Conservation (phyloP, 2,329 filamentous ascomycete species). For the Fusarium piperis region DNA sequence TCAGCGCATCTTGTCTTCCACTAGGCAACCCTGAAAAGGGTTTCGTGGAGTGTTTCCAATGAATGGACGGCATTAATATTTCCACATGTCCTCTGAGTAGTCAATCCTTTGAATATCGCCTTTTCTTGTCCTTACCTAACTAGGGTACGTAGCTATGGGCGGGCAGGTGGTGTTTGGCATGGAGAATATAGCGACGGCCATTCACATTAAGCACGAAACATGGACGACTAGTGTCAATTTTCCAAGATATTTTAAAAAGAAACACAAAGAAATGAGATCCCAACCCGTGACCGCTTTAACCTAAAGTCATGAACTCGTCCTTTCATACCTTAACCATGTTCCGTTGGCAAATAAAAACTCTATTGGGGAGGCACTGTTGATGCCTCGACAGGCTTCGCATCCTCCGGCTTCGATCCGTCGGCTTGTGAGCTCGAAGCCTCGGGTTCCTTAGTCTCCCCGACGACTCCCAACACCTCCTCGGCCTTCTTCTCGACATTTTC, state of each 20-base stretch:
- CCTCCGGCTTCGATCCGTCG: constrained; percentile 14
- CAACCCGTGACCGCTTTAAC: constrained; percentile 38
- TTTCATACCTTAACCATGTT: constrained; percentile 24
- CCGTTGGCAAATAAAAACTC: constrained; percentile 16
- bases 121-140: not conserved
- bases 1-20: not conserved
- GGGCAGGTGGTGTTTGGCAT: not conserved
- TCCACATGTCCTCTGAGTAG: not conserved
- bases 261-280: constrained; percentile 27
- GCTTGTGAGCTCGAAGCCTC: not conserved
- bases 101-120: not conserved
- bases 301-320: constrained; percentile 36
- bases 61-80: not conserved
- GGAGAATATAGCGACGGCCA: not conserved
- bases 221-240: not conserved
- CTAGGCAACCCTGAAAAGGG: not conserved
- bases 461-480: constrained; percentile 18
- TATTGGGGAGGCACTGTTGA: constrained; percentile 19
- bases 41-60: not conserved
- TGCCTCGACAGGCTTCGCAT: constrained; percentile 1
- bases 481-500: constrained; percentile 35
- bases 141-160: not conserved
- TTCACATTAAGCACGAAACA: not conserved
- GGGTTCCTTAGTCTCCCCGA: constrained; percentile 30
- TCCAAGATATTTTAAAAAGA: constrained; percentile 18